Percentiles rank a stretch among this genome's conserved stretches.
Conservation (phyloP, 257 asterid genomes). For the Fraxinus cuspidata region DNA sequence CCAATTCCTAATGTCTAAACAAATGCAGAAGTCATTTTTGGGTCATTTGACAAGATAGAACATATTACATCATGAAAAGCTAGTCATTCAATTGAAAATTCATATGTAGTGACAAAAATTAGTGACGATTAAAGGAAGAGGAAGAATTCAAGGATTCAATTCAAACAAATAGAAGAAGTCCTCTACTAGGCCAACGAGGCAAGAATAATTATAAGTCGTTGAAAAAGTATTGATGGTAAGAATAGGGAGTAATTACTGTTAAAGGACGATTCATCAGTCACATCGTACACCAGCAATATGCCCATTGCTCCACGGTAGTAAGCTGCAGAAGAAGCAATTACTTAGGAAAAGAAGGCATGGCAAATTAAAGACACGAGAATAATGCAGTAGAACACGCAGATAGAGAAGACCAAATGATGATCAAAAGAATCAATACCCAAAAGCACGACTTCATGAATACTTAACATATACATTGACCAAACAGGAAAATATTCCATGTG, state of each 20-base stretch:
- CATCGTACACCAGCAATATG: constrained; percentile 53
- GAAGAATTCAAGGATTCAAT: background rate
- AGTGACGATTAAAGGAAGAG: background rate
- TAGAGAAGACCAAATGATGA: background rate
- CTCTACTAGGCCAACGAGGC: background rate
- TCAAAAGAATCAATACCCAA: too few relatives aligned
- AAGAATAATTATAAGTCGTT: background rate
- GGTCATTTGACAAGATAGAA: constrained; percentile 10
- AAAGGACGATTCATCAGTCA: constrained; percentile 56
- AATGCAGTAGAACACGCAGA: background rate
- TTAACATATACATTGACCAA: too few relatives aligned
- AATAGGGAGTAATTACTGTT: constrained; percentile 53
- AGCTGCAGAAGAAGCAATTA: constrained; percentile 46
- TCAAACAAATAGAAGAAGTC: background rate
- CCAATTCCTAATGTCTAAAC: background rate
- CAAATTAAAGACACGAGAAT: background rate
- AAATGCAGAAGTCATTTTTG: constrained; percentile 13
- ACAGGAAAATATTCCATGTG: too few relatives aligned
- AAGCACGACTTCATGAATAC: too few relatives aligned
- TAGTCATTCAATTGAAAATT: constrained; percentile 2
- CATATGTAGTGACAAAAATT: background rate
- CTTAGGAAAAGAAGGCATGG: constrained; percentile 3
- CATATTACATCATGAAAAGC: background rate
- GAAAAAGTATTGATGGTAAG: constrained; percentile 10
- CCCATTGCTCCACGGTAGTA: constrained; percentile 95